Evolutionary conservation across 2,329 filamentous ascomycete species (phyloP), one percentile per base, ranked within the genome.

Genomic region (Botrytis squamosa): DNA sequence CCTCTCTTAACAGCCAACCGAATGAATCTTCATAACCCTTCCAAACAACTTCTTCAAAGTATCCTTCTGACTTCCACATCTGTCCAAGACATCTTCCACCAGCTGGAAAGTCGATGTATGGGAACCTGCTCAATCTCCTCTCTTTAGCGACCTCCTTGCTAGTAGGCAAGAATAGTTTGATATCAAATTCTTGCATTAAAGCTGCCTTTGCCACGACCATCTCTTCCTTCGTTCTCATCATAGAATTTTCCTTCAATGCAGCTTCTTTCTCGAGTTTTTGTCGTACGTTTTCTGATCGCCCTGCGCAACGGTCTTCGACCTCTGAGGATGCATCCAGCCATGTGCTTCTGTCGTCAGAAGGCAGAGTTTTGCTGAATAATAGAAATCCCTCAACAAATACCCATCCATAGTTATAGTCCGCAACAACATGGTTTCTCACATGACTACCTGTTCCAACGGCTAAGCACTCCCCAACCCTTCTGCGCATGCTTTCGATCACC

Each of bases 11-110:
- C 40, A 79, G 59, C 77, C 77, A 79, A 9, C 49, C 55, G 72
- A 73, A 65, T 25, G 75, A 62, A 44, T 74, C 62, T n/a, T 57
- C 44, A 65, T 75, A 76, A n/a, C 68, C 68, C 18, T 59, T 64
- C 78, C 79, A 79, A 62, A 76, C 77, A 63, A 80, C 77, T 22
- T 77, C 73, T 14, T 81, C 77, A 62, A 80, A 81, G 64, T 81
- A 81, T 20, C 76, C 80, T 55, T 77, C 75, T 2, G 72, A 76
- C 75, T 80, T 80, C 80, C 78, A 80, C 74, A 77, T 73, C 68
- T 81, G 74, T 1, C 79, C 80, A 4, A 76, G 75, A 33, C 55
- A 5, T 36, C 79, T 72, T 16, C 57, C 33, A 20, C 77, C 77
- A 20, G 20, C 42, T 0, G 69, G 73, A 12, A 40, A 52, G 72